Evolutionary conservation across 495 filamentous ascomycete genomes (phyloP), one percentile per base, ranked within the genome.

Genomic region (Cetradonia linearis): DNA sequence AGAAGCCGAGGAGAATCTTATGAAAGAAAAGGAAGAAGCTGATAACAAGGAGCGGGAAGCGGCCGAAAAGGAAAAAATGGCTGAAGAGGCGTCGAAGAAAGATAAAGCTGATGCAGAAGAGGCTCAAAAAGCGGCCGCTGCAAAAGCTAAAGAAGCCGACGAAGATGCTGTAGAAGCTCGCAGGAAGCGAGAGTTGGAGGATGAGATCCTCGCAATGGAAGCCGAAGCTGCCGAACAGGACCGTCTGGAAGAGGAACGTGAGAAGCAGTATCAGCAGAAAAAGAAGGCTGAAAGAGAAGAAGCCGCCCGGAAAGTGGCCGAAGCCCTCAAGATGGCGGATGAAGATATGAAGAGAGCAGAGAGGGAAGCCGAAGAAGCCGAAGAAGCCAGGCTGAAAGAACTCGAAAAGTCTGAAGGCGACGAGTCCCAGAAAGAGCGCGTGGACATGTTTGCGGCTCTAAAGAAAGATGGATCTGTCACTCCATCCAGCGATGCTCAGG

Each of bases 241-340:
- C 63, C 84, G 78, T 27, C 81, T 82, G 71, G 83, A 85, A 66
- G 73, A 72, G 14, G 83, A 78, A 23, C 76, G 73, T 25, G 79
- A 85, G 58, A 82, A 79, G 63, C 81, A 81, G 61, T 82, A 83
- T 61, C 72, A 78, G 31, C 76, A 74, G 56, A 81, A 80, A 71
- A 81, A 82, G 68, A 73, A 85, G 70, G 76, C 74, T 4, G 78
- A 84, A 61, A 80, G 83, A 60, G 81, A 79, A 57, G 83, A 84
- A 54, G 78, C 78, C 42, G 83, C 82, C 56, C 77, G 78, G 61
- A 84, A 86, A 65, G 76, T 77, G 64, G 74, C 74, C 18, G 80
- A 81, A 53, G 78, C 78, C 46, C 70, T 56, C 27, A 74, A 75
- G 47, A 64, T 70, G 49, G 77, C 72, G n/a, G 76, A 79, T 58